Percentiles rank a stretch among this genome's conserved stretches.
Evolutionary conservation across 2,329 filamentous ascomycete genomes (phyloP).

Genomic region (Phaeosphaeria sp.): DNA sequence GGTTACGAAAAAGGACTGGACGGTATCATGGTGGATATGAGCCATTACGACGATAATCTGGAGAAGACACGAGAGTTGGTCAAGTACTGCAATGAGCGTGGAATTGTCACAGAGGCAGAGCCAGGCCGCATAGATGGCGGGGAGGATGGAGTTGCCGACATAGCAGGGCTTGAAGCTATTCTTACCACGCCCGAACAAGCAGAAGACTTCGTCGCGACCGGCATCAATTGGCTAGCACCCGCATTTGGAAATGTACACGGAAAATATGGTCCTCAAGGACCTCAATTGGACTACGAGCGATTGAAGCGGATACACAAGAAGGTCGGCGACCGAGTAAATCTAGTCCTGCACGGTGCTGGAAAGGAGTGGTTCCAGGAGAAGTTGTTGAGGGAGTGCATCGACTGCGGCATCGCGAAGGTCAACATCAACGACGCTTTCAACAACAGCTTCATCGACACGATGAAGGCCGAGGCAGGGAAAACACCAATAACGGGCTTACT

Average conservation of each 20-base stretch:
- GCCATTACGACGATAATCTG: conserved; percentile 74
- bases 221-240: conserved; percentile 76
- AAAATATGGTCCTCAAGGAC: conserved; percentile 70
- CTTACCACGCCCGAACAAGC: conserved; percentile 74
- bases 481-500: conserved; percentile 61
- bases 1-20: conserved; percentile 49
- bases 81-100: conserved; percentile 66
- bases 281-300: conserved; percentile 49
- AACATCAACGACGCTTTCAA: conserved; percentile 68
- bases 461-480: conserved; percentile 57
- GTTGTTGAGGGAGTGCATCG: conserved; percentile 62
- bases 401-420: conserved; percentile 61
- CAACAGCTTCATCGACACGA: conserved; percentile 56
- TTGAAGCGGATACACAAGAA: conserved; percentile 55
- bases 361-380: conserved; percentile 58
- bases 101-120: conserved; percentile 74
- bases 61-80: conserved; percentile 68
- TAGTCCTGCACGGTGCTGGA: conserved; percentile 66
- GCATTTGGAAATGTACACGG: conserved; percentile 81
- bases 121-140: conserved; percentile 74
- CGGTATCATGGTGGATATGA: conserved; percentile 69
- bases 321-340: conserved; percentile 56
- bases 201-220: conserved; percentile 72
- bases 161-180: conserved; percentile 61
- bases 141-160: conserved; percentile 76